Conservation (phyloP, 495 filamentous ascomycete species). For the Cudoniella acicularis region DNA sequence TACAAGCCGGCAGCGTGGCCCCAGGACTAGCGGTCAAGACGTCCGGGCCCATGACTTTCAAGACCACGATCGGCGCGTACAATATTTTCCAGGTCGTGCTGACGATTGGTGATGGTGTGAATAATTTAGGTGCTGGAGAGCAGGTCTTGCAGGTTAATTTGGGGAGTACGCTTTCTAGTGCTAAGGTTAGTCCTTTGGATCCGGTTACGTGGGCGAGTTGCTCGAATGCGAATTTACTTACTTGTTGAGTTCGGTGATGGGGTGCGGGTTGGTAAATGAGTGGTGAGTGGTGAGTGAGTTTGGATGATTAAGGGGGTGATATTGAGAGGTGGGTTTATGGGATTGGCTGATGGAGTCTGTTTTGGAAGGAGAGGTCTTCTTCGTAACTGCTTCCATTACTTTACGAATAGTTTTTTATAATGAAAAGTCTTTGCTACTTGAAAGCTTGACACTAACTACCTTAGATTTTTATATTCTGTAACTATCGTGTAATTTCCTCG, state of each 20-base stretch:
- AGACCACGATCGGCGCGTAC: neutral
- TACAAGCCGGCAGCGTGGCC: neutral
- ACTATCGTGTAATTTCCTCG: too few species aligned
- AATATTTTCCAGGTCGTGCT: neutral
- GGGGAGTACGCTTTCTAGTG: neutral
- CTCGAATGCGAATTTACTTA: neutral
- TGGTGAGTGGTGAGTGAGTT: too few species aligned
- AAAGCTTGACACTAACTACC: too few species aligned
- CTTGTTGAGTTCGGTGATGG: neutral
- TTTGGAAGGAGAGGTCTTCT: too few species aligned
- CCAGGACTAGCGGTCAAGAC: neutral
- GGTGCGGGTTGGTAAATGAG: too few species aligned
- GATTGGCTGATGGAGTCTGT: too few species aligned
- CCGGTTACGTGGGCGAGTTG: neutral
- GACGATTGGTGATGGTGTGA: neutral
- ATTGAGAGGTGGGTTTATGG: too few species aligned
- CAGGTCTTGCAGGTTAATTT: neutral
- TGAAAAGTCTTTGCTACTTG: too few species aligned
- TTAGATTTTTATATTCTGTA: too few species aligned
- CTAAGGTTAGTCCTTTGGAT: neutral
- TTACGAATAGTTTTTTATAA: too few species aligned
- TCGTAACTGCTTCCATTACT: too few species aligned
- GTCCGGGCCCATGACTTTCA: neutral
- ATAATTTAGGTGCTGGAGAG: neutral
- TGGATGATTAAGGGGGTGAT: too few species aligned